These are phyloP conservation scores for Cercospora canescens DNA, from an alignment of 2,329 filamentous ascomycete species.

Conservation along the genomic window DNA sequence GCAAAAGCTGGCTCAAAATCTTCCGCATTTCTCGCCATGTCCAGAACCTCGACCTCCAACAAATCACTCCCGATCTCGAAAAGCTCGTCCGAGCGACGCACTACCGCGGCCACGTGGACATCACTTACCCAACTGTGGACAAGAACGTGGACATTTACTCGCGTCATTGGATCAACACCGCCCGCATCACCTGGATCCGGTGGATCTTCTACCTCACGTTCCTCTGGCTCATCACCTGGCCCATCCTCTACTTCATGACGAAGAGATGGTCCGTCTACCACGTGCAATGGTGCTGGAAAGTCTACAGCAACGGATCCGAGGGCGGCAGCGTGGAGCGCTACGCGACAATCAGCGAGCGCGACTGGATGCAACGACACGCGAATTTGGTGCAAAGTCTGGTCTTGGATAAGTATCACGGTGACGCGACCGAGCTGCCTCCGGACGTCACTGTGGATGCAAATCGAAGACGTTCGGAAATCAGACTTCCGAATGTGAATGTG, in stretches of 20 bases:
- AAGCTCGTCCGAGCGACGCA: conserved; percentile 63
- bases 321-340: conserved; percentile 45
- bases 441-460: conserved; percentile 49
- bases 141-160: conserved; percentile 64
- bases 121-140: conserved; percentile 62
- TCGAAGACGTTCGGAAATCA: conserved; percentile 9
- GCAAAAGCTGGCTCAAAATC: conserved; percentile 57
- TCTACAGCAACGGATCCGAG: background rate
- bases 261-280: conserved; percentile 65
- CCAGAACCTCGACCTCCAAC: conserved; percentile 60
- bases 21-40: conserved; percentile 49
- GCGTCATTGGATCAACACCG: conserved; percentile 61
- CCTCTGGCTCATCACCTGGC: conserved; percentile 70
- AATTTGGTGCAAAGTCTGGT: conserved; percentile 61
- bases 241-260: conserved; percentile 66
- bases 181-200: conserved; percentile 66
- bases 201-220: conserved; percentile 67
- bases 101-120: conserved; percentile 62
- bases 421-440: conserved; percentile 25
- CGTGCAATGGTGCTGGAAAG: conserved; percentile 63
- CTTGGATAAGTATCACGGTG: conserved; percentile 56
- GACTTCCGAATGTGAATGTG: conserved; percentile 21
- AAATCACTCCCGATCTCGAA: conserved; percentile 54
- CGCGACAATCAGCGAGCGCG: conserved; percentile 49
- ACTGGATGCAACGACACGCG: conserved; percentile 66